phyloP scores from a whole-genome alignment of 2,329 filamentous ascomycete species.

The Trichoderma asperellum region DNA sequence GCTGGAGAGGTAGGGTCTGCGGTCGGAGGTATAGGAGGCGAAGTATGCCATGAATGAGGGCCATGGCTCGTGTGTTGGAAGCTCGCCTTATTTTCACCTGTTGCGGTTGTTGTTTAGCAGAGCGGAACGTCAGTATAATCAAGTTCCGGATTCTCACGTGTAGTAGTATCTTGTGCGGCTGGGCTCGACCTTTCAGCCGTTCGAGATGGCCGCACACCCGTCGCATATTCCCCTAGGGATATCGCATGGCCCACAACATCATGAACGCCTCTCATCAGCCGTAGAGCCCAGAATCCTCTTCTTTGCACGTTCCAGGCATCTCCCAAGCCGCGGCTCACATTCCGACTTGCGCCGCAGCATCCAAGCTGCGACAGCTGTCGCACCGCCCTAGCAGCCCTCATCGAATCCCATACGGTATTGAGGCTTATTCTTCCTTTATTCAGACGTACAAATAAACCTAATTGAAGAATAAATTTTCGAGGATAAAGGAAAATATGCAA shows the following conservation, averaged over 20 bases:
- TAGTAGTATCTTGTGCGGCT: neutral
- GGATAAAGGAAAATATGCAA: neutral
- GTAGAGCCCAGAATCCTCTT: constrained; percentile 29
- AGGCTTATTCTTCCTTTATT: neutral
- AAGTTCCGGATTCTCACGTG: neutral
- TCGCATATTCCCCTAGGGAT: constrained; percentile 28
- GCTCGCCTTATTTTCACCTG: neutral
- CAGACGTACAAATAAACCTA: neutral
- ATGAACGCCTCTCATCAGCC: constrained; percentile 29
- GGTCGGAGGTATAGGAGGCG: constrained; percentile 40
- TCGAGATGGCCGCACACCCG: constrained; percentile 13
- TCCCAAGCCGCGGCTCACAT: neutral
- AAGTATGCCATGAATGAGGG: constrained; percentile 37
- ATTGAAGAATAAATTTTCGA: neutral
- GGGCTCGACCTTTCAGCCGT: neutral
- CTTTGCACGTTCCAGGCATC: constrained; percentile 12
- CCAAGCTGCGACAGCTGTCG: constrained; percentile 29
- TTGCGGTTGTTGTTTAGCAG: neutral
- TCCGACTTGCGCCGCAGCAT: constrained; percentile 10
- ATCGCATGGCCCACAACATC: constrained; percentile 30
- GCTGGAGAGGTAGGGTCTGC: constrained; percentile 40
- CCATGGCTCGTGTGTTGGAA: neutral
- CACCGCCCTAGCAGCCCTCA: constrained; percentile 33
- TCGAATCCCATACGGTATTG: constrained; percentile 25
- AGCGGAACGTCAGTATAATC: neutral